phyloP scores from a whole-genome alignment of 164 flowering plant species.

The Hamamelis virginiana region DNA sequence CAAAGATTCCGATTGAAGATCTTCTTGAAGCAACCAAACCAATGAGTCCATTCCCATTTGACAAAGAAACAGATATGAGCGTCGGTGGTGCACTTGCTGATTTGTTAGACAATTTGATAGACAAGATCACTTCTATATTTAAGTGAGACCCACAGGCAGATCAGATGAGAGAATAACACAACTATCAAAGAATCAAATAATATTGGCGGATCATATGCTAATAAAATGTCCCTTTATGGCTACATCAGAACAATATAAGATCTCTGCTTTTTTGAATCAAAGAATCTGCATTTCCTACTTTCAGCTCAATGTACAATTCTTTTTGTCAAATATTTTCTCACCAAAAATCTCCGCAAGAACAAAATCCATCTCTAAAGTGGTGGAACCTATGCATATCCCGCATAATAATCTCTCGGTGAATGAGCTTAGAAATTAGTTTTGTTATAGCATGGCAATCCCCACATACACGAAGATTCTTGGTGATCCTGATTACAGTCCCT shows the following conservation, averaged over 20 bases:
- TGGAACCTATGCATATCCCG: constrained; percentile 42
- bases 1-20: constrained; percentile 50
- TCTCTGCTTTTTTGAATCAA: background rate
- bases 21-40: constrained; percentile 66
- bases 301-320: background rate
- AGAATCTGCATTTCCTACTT: background rate
- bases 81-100: constrained; percentile 36
- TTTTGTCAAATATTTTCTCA: constrained; percentile 8
- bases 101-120: constrained; percentile 14
- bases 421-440: constrained; percentile 41
- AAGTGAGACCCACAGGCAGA: constrained; percentile 4
- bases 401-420: constrained; percentile 35
- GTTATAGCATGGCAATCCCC: constrained; percentile 42
- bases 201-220: background rate
- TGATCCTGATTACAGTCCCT: constrained; percentile 34
- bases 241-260: background rate
- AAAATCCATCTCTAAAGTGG: constrained; percentile 34
- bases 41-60: constrained; percentile 56
- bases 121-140: constrained; percentile 15
- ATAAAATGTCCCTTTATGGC: constrained; percentile 1
- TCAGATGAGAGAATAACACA: background rate
- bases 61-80: constrained; percentile 56
- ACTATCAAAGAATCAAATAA: background rate
- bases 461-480: constrained; percentile 47
- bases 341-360: constrained; percentile 49